These are phyloP conservation scores for Fraxinus sp. DNA, from an alignment of 305 asterid genomes.

Conservation along the genomic window DNA sequence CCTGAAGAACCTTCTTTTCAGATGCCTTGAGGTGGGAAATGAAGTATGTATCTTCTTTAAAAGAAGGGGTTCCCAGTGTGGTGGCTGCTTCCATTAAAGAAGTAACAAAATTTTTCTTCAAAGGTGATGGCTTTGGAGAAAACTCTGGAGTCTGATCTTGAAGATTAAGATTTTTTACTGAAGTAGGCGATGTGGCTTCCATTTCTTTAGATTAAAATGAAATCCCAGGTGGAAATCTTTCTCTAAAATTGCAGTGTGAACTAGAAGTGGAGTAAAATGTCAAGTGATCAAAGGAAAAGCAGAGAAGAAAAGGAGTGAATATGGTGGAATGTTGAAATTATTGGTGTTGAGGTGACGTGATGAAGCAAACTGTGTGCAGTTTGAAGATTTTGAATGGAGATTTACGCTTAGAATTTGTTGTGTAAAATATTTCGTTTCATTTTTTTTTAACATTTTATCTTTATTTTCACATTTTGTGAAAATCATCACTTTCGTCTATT, in stretches of 20 bases:
- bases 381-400: constrained; percentile 30
- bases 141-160: constrained; percentile 28
- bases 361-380: constrained; percentile 5
- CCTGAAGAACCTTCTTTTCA: constrained; percentile 57
- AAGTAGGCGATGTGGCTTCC: constrained; percentile 46
- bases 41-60: constrained; percentile 78
- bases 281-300: not conserved
- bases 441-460: no score
- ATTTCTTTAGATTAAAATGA: constrained; percentile 24
- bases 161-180: constrained; percentile 20
- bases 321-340: constrained; percentile 18
- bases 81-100: constrained; percentile 66
- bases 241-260: not conserved
- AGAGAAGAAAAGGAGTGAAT: not conserved
- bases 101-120: constrained; percentile 52
- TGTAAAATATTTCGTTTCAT: no score
- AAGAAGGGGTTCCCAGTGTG: constrained; percentile 54
- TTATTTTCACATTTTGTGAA: no score
- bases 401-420: no score
- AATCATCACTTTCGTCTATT: no score
- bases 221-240: not conserved
- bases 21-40: constrained; percentile 52
- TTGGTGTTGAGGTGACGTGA: constrained; percentile 28
- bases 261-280: not conserved
- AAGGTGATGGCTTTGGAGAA: constrained; percentile 39